Base-by-base conservation (phyloP, 306 rosid species). In the Prunus mira region DNA sequence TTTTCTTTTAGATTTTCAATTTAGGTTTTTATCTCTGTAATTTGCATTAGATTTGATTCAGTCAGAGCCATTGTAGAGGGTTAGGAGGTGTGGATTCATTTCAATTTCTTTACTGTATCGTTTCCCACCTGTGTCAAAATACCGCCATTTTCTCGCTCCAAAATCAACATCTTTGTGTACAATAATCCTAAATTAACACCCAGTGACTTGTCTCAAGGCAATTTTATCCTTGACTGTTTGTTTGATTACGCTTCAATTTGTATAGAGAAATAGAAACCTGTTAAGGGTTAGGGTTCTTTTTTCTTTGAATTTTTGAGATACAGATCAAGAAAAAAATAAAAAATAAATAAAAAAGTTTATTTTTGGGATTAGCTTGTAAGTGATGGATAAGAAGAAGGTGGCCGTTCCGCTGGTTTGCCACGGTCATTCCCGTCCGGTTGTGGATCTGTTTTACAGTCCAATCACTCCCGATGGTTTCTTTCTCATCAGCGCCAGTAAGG, bases 401-500 rank as follows among this genome's bases (percentile, higher is more conserved):
- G 84, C 87, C n/a, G 79, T 89, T 65, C 98, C 98, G 14, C 92
- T 93, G 20, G 96, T 91, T 24, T 93, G 98, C 81, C 98, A 89
- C 70, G 98, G 98, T 8, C 97, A 93, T 82, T 93, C 98, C 71
- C 92, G 98, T 52, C 98, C 98, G 3, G 98, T 93, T 50, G 98
- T 93, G 47, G 98, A 93, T 89, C 91, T 93, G 73, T 93, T 82
- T 78, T 93, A 93, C 85, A 93, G 98, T 80, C 97, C 97, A 18
- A 80, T 91, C 71, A 93, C 98, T 28, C 92, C 93, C 1, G 98
- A 93, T 87, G 98, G 98, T 0, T 93, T 89, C 84, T 93, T 93
- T 79, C 93, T 93, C 84, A 92, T 95, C 82, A 95, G 99, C 75
- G 99, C 99, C 68, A 95, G 99, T 93, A 95, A 95, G 82, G 99